Evolutionary conservation across 2,329 filamentous ascomycete species (phyloP).

Genomic region (Didymella keratinophila): DNA sequence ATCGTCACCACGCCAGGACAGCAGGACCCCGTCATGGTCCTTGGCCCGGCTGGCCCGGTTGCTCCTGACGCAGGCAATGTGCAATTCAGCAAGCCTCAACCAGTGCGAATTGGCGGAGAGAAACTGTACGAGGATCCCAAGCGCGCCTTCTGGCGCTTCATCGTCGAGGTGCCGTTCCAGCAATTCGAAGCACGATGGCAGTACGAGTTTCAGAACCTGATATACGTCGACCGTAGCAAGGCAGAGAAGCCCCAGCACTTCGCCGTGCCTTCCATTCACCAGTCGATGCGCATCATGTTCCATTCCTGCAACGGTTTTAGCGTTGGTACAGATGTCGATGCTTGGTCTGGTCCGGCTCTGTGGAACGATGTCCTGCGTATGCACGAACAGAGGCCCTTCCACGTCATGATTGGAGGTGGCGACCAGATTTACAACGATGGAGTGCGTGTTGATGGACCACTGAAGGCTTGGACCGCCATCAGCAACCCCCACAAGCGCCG

Average conservation of each 20-base stretch:
- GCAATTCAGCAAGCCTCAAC: constrained; percentile 32
- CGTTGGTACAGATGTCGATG: constrained; percentile 69
- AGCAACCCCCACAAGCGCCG: constrained; percentile 67
- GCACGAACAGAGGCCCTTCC: constrained; percentile 67
- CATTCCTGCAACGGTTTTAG: constrained; percentile 75
- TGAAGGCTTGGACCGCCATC: constrained; percentile 71
- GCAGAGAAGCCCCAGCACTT: constrained; percentile 54
- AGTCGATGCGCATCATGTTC: constrained; percentile 75
- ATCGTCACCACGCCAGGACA: constrained; percentile 80
- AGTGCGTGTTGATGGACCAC: constrained; percentile 82
- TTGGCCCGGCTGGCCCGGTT: constrained; percentile 60
- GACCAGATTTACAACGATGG: constrained; percentile 84
- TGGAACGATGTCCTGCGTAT: constrained; percentile 71
- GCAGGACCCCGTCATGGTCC: constrained; percentile 65
- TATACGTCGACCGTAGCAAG: constrained; percentile 62
- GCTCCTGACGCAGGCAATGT: constrained; percentile 34
- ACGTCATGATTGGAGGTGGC: constrained; percentile 84
- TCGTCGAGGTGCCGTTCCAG: constrained; percentile 69
- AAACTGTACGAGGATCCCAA: constrained; percentile 67
- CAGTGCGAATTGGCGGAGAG: constrained; percentile 55
- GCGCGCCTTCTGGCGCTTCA: constrained; percentile 68
- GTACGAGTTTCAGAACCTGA: constrained; percentile 75
- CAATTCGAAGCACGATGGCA: constrained; percentile 78
- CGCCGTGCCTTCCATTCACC: constrained; percentile 64
- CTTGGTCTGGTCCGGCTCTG: constrained; percentile 67